Percentiles rank a stretch among this genome's conserved stretches.
phyloP scores from a whole-genome alignment of 2,329 filamentous ascomycete genomes.

The Helotiales sp. region DNA sequence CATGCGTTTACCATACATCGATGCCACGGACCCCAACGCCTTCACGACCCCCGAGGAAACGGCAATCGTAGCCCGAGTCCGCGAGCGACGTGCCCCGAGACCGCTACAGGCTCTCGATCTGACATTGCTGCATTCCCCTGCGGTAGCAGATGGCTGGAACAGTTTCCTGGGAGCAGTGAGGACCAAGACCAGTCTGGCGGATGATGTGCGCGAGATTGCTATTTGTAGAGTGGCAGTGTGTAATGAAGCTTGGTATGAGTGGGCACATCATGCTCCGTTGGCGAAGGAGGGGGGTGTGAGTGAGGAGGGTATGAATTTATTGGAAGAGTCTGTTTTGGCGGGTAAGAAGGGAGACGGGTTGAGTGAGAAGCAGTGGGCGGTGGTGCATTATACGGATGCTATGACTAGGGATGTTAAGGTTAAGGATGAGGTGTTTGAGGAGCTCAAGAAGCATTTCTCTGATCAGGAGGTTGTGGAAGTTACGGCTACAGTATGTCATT shows the following conservation, averaged over 20 bases:
- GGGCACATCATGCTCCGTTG: constrained; percentile 73
- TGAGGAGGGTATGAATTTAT: constrained; percentile 25
- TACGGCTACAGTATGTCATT: constrained; percentile 58
- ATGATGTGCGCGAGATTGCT: constrained; percentile 70
- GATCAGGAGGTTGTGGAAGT: constrained; percentile 80
- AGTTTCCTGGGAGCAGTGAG: constrained; percentile 64
- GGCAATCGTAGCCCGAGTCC: constrained; percentile 63
- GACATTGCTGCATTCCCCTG: constrained; percentile 70
- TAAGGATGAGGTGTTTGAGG: constrained; percentile 64
- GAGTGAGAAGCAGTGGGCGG: constrained; percentile 59
- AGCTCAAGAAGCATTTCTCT: constrained; percentile 59
- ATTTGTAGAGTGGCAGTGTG: constrained; percentile 80
- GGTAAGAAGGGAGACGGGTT: constrained; percentile 32
- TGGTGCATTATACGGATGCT: constrained; percentile 74
- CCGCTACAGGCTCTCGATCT: constrained; percentile 76
- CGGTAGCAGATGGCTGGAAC: constrained; percentile 77
- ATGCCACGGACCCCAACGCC: constrained; percentile 47
- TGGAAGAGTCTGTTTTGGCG: constrained; percentile 30
- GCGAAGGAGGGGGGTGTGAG: constrained; percentile 32
- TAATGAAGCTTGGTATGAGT: constrained; percentile 84
- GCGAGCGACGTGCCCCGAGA: constrained; percentile 64
- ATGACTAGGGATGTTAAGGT: constrained; percentile 79
- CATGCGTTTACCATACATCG: constrained; percentile 69
- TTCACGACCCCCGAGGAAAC: constrained; percentile 46
- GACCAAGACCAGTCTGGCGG: constrained; percentile 49